phyloP scores from a whole-genome alignment of 208 protist species.

The Leishmania arabica region DNA sequence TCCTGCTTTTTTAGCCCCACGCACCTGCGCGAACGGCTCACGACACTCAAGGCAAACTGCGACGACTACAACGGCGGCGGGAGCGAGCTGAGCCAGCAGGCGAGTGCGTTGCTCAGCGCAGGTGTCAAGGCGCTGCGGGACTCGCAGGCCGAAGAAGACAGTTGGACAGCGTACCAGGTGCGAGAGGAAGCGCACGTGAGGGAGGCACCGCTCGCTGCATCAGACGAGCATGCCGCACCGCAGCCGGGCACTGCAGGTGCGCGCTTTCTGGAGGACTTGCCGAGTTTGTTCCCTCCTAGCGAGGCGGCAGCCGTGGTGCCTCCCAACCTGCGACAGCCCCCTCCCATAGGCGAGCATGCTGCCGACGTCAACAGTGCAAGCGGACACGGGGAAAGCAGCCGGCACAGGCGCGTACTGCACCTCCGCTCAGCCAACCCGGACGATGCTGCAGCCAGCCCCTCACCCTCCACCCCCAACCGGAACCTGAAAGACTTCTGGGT shows the following conservation, averaged over 20 bases:
- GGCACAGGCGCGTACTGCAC: conserved; percentile 15
- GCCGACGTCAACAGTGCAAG: background rate
- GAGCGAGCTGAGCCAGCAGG: conserved; percentile 36
- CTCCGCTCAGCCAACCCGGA: background rate
- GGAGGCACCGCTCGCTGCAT: background rate
- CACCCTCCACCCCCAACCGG: background rate
- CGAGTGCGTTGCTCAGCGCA: conserved; percentile 38
- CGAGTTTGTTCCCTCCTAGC: conserved; percentile 31
- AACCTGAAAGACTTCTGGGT: conserved; percentile 41
- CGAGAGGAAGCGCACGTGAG: background rate
- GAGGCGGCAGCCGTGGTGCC: conserved; percentile 11
- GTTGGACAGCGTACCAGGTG: background rate
- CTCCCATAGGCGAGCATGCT: background rate
- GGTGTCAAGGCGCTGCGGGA: conserved; percentile 51
- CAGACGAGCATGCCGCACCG: background rate
- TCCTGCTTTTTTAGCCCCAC: conserved; percentile 34
- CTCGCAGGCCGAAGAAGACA: conserved; percentile 46
- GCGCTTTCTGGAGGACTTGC: conserved; percentile 26
- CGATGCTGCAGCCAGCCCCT: background rate
- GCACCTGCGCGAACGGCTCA: conserved; percentile 47
- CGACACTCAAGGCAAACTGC: conserved; percentile 59
- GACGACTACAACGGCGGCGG: conserved; percentile 58
- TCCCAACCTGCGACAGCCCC: background rate
- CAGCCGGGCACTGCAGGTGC: background rate
- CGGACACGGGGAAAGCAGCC: no score